Evolutionary conservation across 1,139 yeast species (phyloP).

Genomic region (Taphrina communis): DNA sequence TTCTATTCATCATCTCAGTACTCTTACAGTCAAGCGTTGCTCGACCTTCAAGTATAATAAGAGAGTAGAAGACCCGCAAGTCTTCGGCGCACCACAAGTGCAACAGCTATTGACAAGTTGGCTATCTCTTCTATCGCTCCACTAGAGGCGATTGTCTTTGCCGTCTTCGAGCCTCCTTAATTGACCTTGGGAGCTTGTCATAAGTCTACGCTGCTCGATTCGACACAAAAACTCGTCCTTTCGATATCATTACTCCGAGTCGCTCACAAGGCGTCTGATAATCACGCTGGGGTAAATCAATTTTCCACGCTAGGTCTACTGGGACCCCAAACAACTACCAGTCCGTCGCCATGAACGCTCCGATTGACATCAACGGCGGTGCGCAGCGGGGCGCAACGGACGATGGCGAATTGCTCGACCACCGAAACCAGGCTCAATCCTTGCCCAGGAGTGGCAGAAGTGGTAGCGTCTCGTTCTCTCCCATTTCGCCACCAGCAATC

Average conservation of each 20-base stretch:
- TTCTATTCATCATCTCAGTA: not conserved
- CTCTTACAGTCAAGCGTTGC: not conserved
- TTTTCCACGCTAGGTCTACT: constrained; percentile 4
- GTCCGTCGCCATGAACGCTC: constrained; percentile 9
- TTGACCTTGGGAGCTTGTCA: constrained; percentile 23
- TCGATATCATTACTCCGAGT: not conserved
- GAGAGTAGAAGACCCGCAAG: not conserved
- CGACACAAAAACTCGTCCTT: too few species aligned
- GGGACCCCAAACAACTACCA: not conserved
- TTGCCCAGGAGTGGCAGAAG: constrained; percentile 46
- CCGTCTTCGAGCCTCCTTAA: constrained; percentile 39
- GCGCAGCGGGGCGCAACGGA: not conserved
- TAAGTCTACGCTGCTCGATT: not conserved
- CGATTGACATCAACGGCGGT: constrained; percentile 18
- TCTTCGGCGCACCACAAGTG: constrained; percentile 18
- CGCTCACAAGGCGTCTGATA: constrained; percentile 41
- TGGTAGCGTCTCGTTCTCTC: constrained; percentile 16
- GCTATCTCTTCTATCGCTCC: constrained; percentile 12
- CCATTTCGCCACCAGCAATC: constrained; percentile 16
- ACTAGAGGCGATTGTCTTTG: constrained; percentile 14
- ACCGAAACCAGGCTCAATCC: constrained; percentile 51
- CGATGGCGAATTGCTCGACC: constrained; percentile 48
- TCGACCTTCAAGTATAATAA: not conserved
- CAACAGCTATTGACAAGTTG: constrained; percentile 23
- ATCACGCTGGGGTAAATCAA: constrained; percentile 39